Percentiles rank a stretch among this genome's conserved stretches.
Conservation (phyloP, 2,329 filamentous ascomycete species). For the Exophiala lecanii-corni region DNA sequence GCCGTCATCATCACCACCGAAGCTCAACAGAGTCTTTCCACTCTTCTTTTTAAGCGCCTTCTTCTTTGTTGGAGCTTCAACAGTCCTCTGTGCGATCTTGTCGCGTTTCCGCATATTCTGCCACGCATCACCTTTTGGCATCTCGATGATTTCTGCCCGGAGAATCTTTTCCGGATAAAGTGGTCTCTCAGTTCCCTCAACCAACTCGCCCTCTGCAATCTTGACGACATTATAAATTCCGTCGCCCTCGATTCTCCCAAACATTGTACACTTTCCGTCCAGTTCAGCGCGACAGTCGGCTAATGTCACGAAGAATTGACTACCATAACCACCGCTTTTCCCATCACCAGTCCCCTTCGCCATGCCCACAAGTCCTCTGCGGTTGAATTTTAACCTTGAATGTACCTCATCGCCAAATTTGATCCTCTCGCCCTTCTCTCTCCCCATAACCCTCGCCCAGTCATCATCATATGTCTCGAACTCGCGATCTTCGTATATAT, state of each 20-base stretch:
- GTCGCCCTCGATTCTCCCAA: constrained; percentile 85
- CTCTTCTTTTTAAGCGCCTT: constrained; percentile 37
- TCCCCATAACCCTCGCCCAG: constrained; percentile 50
- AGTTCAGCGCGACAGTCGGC: constrained; percentile 75
- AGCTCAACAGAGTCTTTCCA: constrained; percentile 43
- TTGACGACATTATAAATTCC: constrained; percentile 95
- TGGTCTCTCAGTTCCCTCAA: constrained; percentile 73
- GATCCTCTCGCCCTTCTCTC: constrained; percentile 51
- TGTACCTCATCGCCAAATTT: constrained; percentile 88
- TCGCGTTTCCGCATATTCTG: constrained; percentile 37
- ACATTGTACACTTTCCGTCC: constrained; percentile 85
- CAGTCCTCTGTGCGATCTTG: constrained; percentile 29
- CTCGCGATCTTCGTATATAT: constrained; percentile 72
- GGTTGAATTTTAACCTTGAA: constrained; percentile 85
- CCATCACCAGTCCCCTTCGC: constrained; percentile 59
- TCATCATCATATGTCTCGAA: constrained; percentile 45
- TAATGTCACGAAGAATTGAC: constrained; percentile 95
- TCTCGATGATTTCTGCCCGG: constrained; percentile 41
- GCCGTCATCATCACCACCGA: constrained; percentile 41
- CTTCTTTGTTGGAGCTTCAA: constrained; percentile 31
- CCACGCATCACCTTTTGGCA: constrained; percentile 41
- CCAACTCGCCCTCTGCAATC: constrained; percentile 82
- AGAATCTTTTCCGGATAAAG: constrained; percentile 76
- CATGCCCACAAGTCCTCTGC: constrained; percentile 89
- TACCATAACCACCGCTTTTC: constrained; percentile 69